A percentile compares a stretch with the other conserved stretches of the same genome.
Evolutionary conservation across 768 basidiomycete species (phyloP).

Genomic region (Collybiopsis luxurians): DNA sequence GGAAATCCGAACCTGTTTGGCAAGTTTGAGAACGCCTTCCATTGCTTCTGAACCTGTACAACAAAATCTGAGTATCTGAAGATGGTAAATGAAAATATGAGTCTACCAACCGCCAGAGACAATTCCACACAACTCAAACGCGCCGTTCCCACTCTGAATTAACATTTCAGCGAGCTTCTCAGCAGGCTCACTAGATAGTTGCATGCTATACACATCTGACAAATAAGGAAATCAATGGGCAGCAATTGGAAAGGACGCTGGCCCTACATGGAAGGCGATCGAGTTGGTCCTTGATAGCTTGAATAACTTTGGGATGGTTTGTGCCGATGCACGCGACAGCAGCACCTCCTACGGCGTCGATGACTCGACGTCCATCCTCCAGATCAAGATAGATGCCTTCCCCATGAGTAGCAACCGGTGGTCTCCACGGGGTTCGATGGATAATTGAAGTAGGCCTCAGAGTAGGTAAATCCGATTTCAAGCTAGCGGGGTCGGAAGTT

Average conservation of each 20-base stretch:
- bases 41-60: constrained; percentile 79
- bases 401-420: constrained; percentile 63
- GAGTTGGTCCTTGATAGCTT: constrained; percentile 77
- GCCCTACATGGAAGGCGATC: constrained; percentile 73
- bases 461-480: neutral
- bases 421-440: constrained; percentile 71
- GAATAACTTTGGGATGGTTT: constrained; percentile 65
- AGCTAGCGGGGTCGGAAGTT: neutral
- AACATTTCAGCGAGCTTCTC: constrained; percentile 73
- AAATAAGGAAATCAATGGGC: neutral
- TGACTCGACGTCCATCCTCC: constrained; percentile 62
- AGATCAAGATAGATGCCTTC: constrained; percentile 72
- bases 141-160: constrained; percentile 65
- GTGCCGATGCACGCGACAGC: constrained; percentile 81
- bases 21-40: constrained; percentile 83
- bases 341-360: constrained; percentile 85
- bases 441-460: constrained; percentile 36
- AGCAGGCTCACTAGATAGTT: constrained; percentile 76
- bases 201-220: constrained; percentile 85
- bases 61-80: neutral
- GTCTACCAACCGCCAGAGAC: constrained; percentile 60
- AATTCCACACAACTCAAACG: constrained; percentile 70
- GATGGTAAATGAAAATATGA: neutral
- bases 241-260: neutral
- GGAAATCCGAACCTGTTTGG: constrained; percentile 64